phyloP scores from a whole-genome alignment of 2,329 filamentous ascomycete genomes.

The Cryoendolithus antarcticus region DNA sequence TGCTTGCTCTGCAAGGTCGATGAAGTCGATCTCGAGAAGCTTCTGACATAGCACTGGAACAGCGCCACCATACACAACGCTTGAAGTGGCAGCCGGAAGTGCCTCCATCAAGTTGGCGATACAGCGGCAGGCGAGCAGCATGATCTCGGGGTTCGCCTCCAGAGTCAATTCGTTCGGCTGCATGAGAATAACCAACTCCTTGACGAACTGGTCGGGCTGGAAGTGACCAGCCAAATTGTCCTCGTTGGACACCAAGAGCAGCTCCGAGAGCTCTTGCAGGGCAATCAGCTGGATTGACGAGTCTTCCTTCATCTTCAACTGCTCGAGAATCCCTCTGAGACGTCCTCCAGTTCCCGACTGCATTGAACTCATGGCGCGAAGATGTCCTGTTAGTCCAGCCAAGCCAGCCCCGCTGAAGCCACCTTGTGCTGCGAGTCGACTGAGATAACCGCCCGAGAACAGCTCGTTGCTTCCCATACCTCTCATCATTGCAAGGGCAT shows the following conservation, averaged over 20 bases:
- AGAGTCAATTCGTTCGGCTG: slow-evolving; percentile 67
- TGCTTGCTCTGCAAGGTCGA: slow-evolving; percentile 93
- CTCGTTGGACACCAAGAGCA: slow-evolving; percentile 87
- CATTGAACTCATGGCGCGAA: slow-evolving; percentile 81
- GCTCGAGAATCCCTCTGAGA: slow-evolving; percentile 49
- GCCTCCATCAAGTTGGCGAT: slow-evolving; percentile 97
- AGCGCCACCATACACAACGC: slow-evolving; percentile 93
- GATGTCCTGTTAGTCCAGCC: slow-evolving; percentile 60
- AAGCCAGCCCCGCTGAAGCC: slow-evolving; percentile 27
- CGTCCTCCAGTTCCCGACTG: slow-evolving; percentile 74
- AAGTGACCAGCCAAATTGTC: slow-evolving; percentile 94
- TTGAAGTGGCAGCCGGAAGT: slow-evolving; percentile 78
- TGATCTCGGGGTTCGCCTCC: slow-evolving; percentile 90
- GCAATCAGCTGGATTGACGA: slow-evolving; percentile 81
- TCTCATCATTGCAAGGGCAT: slow-evolving; percentile 21
- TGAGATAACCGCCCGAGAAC: slow-evolving; percentile 52
- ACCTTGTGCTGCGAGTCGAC: slow-evolving; percentile 39
- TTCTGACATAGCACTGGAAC: slow-evolving; percentile 93
- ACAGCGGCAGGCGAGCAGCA: slow-evolving; percentile 91
- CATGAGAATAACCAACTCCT: slow-evolving; percentile 87
- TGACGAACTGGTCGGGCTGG: slow-evolving; percentile 85
- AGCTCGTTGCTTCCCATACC: slow-evolving; percentile 40
- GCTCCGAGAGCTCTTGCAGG: slow-evolving; percentile 82
- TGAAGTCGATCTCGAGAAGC: slow-evolving; percentile 88
- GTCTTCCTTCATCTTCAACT: slow-evolving; percentile 70